These are phyloP conservation scores for Suillus variegatus DNA, from an alignment of 768 basidiomycete species.

Conservation along the genomic window DNA sequence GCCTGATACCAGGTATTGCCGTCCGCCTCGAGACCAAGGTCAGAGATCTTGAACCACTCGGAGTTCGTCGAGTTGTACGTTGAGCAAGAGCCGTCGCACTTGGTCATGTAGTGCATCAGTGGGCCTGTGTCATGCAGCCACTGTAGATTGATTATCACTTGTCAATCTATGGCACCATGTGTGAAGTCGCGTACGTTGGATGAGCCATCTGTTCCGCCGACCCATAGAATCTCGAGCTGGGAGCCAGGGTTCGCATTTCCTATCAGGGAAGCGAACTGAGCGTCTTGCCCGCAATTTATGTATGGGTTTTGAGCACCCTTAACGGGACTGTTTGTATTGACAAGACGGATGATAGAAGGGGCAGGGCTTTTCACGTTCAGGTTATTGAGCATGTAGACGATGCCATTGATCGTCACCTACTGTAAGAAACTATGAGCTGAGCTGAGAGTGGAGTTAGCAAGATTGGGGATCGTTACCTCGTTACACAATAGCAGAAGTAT, in stretches of 20 bases:
- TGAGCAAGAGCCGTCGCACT: conserved; percentile 57
- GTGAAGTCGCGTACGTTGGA: conserved; percentile 27
- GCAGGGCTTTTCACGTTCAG: conserved; percentile 30
- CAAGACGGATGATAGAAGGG: conserved; percentile 45
- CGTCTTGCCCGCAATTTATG: conserved; percentile 50
- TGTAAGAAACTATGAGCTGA: conserved; percentile 33
- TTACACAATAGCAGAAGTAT: neutral
- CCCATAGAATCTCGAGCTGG: conserved; percentile 55
- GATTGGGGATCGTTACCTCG: too few species aligned
- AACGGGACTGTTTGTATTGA: conserved; percentile 46
- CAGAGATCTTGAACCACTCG: conserved; percentile 74
- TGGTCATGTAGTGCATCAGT: conserved; percentile 72
- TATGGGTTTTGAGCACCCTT: conserved; percentile 60
- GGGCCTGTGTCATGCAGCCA: conserved; percentile 66
- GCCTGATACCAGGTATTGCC: conserved; percentile 49
- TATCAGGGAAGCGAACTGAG: conserved; percentile 47
- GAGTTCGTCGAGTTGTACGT: conserved; percentile 58
- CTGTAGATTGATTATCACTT: conserved; percentile 18
- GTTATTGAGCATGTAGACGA: conserved; percentile 28
- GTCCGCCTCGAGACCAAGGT: conserved; percentile 43
- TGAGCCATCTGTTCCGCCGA: conserved; percentile 39
- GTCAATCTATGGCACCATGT: neutral
- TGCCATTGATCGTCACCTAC: conserved; percentile 31
- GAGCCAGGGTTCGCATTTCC: conserved; percentile 64
- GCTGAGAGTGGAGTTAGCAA: conserved; percentile 21